Evolutionary conservation across 2,329 filamentous ascomycete species (phyloP).

Genomic region (Venturia carpophila): DNA sequence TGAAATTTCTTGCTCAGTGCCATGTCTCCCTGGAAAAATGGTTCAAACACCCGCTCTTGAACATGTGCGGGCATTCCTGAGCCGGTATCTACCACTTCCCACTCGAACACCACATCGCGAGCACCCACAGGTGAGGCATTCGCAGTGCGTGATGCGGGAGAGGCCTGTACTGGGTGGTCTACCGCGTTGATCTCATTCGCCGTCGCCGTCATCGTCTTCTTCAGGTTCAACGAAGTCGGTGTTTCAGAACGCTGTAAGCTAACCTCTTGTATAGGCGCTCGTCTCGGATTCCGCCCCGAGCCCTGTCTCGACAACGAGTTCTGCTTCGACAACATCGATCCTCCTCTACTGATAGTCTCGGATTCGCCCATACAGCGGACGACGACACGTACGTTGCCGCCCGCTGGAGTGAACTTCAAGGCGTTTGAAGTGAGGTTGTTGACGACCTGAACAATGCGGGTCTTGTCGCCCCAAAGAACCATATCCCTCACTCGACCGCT

Average conservation of each 20-base stretch:
- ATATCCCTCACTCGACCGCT: constrained; percentile 70
- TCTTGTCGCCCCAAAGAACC: constrained; percentile 86
- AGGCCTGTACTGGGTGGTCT: constrained; percentile 29
- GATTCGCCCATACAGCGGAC: constrained; percentile 65
- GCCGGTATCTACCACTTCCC: constrained; percentile 81
- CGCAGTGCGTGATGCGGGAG: constrained; percentile 22
- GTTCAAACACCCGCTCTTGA: constrained; percentile 81
- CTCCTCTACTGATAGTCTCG: constrained; percentile 39
- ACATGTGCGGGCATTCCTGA: constrained; percentile 74
- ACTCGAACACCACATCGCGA: constrained; percentile 60
- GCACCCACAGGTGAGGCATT: constrained; percentile 8
- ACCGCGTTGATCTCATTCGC: constrained; percentile 39
- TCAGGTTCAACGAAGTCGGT: constrained; percentile 24
- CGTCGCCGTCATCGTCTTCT: constrained; percentile 28
- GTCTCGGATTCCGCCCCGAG: constrained; percentile 30
- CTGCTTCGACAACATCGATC: constrained; percentile 37
- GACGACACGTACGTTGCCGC: constrained; percentile 65
- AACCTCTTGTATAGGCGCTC: constrained; percentile 11
- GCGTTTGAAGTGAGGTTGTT: constrained; percentile 91
- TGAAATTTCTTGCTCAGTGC: constrained; percentile 84
- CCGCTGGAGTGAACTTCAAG: constrained; percentile 77
- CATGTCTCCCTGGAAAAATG: constrained; percentile 88
- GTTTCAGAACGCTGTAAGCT: constrained; percentile 8
- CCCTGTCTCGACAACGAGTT: constrained; percentile 21
- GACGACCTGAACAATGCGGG: constrained; percentile 83